Evolutionary conservation across 441 rosid genomes (phyloP), one percentile per base, ranked within the genome.

Genomic region (Arabidopsis lyrata): DNA sequence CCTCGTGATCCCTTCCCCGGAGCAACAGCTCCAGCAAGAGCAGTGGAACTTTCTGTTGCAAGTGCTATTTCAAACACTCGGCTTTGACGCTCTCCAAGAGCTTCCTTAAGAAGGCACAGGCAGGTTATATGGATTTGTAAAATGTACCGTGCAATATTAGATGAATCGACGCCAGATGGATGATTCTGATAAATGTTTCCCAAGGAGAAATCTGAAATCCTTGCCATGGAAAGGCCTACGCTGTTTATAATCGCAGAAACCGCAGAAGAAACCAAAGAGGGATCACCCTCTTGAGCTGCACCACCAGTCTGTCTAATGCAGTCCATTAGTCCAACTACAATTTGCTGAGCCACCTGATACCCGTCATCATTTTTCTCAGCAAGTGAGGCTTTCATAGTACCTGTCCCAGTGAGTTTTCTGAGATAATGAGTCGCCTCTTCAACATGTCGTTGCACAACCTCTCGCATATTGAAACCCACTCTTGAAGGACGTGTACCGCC

Each of bases 221-320:
- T 90, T 38, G 88, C 88, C 66, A 94, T 76, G 48, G 87, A 70
- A 72, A 84, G 82, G 42, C 93, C 96, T 29, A 89, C 82, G 81
- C 83, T 96, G 70, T 79, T 81, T 69, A 96, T 86, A 65, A 96
- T 87, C 42, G 97, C 98, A 61, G 98, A 87, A 81, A 96, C 89
- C 16, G 98, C 95, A 78, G 94, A 92, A 61, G 99, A 89, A 62
- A 96, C 93, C 90, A 96, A 84, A 66, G 90, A 86, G 0, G 99
- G 99, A 70, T 96, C 99, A 27, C 99, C 98, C 82, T 94, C 99
- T 75, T 96, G 99, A 56, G 95, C 93, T 78, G 99, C 99, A 78
- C 99, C 99, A 31, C 96, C 98, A 38, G 93, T 90, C 83, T 94
- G 98, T 77, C 83, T 85, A 66, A 96, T 86, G 78, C 93, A 88